Evolutionary conservation across 2,329 filamentous ascomycete species (phyloP).

Genomic region (Fusarium secorum): DNA sequence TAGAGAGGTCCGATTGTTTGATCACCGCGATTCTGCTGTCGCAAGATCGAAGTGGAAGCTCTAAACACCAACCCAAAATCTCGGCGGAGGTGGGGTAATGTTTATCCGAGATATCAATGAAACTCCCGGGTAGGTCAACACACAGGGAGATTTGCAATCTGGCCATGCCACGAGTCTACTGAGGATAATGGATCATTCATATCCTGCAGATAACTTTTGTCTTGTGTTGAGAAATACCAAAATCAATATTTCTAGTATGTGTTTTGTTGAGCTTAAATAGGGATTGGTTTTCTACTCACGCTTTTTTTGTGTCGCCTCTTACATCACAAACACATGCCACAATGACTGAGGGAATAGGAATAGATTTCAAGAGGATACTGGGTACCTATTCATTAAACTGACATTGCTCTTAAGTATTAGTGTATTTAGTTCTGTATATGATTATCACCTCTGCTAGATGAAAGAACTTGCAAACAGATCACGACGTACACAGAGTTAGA

Average conservation of each 20-base stretch:
- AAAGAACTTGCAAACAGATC: background rate
- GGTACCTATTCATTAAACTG: background rate
- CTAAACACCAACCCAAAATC: conserved; percentile 35
- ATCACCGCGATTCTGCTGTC: conserved; percentile 37
- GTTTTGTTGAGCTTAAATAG: background rate
- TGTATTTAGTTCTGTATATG: no score
- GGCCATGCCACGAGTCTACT: background rate
- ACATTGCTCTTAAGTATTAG: background rate
- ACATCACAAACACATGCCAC: background rate
- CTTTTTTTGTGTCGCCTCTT: no score
- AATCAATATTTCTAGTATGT: background rate
- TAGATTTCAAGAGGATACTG: background rate
- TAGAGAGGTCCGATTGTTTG: conserved; percentile 15
- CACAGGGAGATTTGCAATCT: no score
- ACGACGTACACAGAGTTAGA: background rate
- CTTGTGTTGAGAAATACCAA: background rate
- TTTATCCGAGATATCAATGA: conserved; percentile 13
- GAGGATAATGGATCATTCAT: background rate
- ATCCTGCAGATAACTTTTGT: background rate
- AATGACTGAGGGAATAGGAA: no score
- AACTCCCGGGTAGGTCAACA: background rate
- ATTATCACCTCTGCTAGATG: background rate
- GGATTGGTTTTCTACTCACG: rapidly evolving
- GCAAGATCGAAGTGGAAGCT: conserved; percentile 40
- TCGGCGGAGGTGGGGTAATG: conserved; percentile 27